phyloP scores from a whole-genome alignment of 2,329 filamentous ascomycete genomes.

The Fusarium incarnatum region DNA sequence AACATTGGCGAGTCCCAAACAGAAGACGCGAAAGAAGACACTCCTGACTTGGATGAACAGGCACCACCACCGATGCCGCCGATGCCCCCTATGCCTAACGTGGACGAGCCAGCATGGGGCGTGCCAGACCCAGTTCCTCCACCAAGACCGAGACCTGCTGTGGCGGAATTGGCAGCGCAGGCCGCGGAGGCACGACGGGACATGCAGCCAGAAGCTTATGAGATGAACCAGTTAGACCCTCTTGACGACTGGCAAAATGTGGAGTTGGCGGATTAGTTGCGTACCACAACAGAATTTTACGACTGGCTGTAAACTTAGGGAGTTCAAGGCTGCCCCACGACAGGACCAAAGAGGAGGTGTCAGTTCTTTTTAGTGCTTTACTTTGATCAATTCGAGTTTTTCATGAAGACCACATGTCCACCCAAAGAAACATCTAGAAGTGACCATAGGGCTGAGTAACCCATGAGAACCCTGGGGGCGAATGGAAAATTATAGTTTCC shows the following conservation, averaged over 20 bases:
- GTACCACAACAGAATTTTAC: fast-evolving
- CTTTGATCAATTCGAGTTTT: not conserved
- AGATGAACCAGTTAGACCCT: not conserved
- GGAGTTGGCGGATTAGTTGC: not conserved
- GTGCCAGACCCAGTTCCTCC: not conserved
- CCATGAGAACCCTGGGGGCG: no score
- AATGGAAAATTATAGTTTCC: no score
- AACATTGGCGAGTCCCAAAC: not conserved
- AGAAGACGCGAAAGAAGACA: not conserved
- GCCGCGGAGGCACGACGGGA: not conserved
- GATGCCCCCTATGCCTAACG: no score
- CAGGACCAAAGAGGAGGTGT: fast-evolving
- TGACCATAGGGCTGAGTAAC: not conserved
- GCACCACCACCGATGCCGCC: not conserved
- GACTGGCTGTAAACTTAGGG: not conserved
- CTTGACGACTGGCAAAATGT: not conserved
- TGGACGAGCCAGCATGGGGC: no score
- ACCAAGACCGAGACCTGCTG: not conserved
- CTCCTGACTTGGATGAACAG: not conserved
- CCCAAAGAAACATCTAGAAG: not conserved
- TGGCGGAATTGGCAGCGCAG: not conserved
- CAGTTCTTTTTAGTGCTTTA: not conserved
- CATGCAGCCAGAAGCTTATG: not conserved
- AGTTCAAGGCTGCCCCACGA: not conserved
- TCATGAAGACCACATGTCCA: not conserved